Evolutionary conservation across 768 basidiomycete species (phyloP).

Genomic region (Russula sp.): DNA sequence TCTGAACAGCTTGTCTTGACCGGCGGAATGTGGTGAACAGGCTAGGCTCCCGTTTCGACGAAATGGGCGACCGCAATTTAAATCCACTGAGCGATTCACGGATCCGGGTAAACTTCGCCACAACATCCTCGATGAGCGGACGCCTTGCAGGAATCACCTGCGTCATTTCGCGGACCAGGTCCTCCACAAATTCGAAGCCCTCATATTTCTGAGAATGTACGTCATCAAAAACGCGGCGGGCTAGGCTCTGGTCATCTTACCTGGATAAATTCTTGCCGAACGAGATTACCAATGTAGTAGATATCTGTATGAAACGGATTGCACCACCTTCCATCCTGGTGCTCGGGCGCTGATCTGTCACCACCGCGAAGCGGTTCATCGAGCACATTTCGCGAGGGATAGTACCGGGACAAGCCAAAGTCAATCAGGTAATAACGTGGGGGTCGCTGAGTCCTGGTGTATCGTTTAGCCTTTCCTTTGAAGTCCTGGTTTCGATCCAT

Average conservation of each 20-base stretch:
- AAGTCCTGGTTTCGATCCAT: constrained; percentile 4
- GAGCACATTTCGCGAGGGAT: constrained; percentile 14
- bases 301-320: constrained; percentile 29
- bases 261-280: constrained; percentile 22
- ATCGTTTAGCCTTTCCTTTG: constrained; percentile 16
- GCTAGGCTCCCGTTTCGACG: background rate
- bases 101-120: constrained; percentile 31
- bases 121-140: constrained; percentile 35
- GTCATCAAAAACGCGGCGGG: background rate
- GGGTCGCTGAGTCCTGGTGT: constrained; percentile 27
- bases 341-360: constrained; percentile 29
- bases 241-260: constrained; percentile 9
- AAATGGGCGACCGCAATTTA: constrained; percentile 29
- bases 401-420: constrained; percentile 29
- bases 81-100: constrained; percentile 26
- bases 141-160: constrained; percentile 32
- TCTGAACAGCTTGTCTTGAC: constrained; percentile 2
- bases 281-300: constrained; percentile 27
- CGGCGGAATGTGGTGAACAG: background rate
- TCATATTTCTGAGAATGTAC: constrained; percentile 5
- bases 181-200: constrained; percentile 17
- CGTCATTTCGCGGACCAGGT: constrained; percentile 32
- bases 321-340: constrained; percentile 1
- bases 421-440: constrained; percentile 31
- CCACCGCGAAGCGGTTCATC: constrained; percentile 26